phyloP scores from a whole-genome alignment of 2,329 filamentous ascomycete species.

The Fusarium sp. region DNA sequence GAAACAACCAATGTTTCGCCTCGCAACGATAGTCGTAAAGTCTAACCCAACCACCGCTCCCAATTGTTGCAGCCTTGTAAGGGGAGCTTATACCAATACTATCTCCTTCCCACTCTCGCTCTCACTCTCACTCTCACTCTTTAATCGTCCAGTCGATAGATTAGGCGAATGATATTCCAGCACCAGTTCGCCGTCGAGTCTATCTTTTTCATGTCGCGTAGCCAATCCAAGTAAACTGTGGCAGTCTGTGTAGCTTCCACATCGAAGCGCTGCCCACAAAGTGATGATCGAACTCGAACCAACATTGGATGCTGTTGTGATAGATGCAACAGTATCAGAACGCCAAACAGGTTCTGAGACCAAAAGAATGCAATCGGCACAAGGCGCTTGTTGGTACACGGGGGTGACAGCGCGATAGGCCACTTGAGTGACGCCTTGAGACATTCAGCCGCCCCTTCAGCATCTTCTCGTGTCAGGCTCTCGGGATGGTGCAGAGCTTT shows the following conservation, averaged over 20 bases:
- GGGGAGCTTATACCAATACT: not conserved
- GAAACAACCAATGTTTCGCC: constrained; percentile 25
- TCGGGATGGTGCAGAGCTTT: constrained; percentile 72
- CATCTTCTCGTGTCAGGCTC: constrained; percentile 67
- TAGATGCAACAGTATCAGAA: constrained; percentile 70
- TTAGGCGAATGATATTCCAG: constrained; percentile 64
- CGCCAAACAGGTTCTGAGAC: constrained; percentile 73
- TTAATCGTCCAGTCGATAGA: constrained; percentile 59
- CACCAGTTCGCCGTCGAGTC: constrained; percentile 71
- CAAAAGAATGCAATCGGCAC: constrained; percentile 73
- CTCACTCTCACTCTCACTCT: not conserved
- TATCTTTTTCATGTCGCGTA: constrained; percentile 68
- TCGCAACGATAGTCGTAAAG: constrained; percentile 4
- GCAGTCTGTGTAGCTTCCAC: constrained; percentile 65
- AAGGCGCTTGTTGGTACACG: constrained; percentile 70
- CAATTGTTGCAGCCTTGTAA: not conserved
- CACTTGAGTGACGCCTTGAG: constrained; percentile 71
- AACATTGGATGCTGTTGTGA: constrained; percentile 67
- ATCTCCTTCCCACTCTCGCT: not conserved
- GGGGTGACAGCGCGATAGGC: constrained; percentile 72
- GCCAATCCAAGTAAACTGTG: constrained; percentile 70
- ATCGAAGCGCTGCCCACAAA: constrained; percentile 66
- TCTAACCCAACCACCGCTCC: constrained; percentile 10
- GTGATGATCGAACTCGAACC: constrained; percentile 62
- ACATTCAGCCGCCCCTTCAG: constrained; percentile 68